Percentiles rank a stretch among this genome's conserved stretches.
Evolutionary conservation across 169 alveolate species (phyloP).

Genomic region (Eimeria acervulina): DNA sequence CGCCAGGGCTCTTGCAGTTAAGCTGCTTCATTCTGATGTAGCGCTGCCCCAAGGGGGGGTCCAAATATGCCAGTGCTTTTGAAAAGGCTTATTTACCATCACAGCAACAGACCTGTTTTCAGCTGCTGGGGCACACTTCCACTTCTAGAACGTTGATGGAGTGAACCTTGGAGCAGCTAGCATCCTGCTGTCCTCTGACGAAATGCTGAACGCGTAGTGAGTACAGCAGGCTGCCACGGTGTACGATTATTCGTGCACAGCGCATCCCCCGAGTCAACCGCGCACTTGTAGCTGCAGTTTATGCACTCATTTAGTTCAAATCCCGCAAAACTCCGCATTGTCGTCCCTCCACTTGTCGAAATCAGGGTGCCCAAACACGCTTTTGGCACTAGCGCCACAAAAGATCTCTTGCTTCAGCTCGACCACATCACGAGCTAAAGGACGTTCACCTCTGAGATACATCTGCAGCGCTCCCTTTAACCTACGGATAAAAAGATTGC

Average conservation of each 20-base stretch:
- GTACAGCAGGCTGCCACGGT: neutral
- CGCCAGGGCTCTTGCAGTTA: neutral
- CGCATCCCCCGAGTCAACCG: neutral
- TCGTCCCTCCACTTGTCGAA: neutral
- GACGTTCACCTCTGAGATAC: neutral
- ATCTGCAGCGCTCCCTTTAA: neutral
- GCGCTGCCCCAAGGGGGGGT: neutral
- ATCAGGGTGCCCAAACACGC: neutral
- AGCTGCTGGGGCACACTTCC: neutral
- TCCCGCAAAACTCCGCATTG: neutral
- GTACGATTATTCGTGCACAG: neutral
- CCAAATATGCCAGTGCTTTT: neutral
- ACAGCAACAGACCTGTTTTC: neutral
- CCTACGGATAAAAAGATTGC: neutral
- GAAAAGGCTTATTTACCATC: neutral
- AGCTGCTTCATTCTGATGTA: neutral
- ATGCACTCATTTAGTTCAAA: neutral
- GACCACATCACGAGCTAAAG: slow-evolving; percentile 16
- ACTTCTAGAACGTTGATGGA: neutral
- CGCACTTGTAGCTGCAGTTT: neutral
- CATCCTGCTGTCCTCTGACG: neutral
- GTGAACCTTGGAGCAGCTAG: neutral
- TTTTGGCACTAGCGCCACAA: neutral
- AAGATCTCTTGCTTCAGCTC: neutral
- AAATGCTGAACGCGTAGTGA: neutral